A percentile compares a stretch with the other conserved stretches of the same genome.
Conservation (phyloP, 257 asterid species). For the Solanum etuberosum region DNA sequence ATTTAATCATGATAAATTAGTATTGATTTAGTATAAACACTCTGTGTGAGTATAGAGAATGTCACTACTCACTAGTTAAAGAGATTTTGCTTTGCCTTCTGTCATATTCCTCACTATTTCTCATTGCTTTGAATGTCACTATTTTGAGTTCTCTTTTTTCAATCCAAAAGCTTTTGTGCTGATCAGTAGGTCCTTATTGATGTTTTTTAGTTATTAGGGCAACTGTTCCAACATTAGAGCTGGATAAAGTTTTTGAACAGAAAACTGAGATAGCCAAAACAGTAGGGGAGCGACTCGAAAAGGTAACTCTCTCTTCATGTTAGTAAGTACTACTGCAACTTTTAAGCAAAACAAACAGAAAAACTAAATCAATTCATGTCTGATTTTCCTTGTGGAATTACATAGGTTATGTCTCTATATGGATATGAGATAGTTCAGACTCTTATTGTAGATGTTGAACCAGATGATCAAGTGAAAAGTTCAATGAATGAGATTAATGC, state of each 20-base stretch:
- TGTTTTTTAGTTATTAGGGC: slow-evolving; percentile 10
- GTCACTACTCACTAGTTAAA: too few relatives aligned
- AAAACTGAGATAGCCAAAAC: slow-evolving; percentile 14
- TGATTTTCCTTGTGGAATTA: background rate
- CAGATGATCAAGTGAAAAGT: slow-evolving; percentile 1
- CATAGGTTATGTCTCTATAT: slow-evolving; percentile 18
- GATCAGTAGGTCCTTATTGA: background rate
- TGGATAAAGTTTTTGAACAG: slow-evolving; percentile 12
- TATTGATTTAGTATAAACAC: too few relatives aligned
- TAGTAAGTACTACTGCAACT: background rate
- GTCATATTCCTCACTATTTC: too few relatives aligned
- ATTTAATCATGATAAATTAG: background rate
- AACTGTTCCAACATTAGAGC: slow-evolving; percentile 11
- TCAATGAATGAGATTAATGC: slow-evolving; percentile 27
- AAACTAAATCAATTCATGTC: background rate
- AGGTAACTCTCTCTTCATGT: background rate
- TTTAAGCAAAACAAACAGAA: background rate
- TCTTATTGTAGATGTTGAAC: slow-evolving; percentile 12
- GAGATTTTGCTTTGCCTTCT: background rate
- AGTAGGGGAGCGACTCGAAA: slow-evolving; percentile 6
- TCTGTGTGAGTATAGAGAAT: background rate
- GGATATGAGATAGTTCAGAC: slow-evolving; percentile 25
- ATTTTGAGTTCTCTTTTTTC: background rate
- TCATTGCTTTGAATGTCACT: background rate
- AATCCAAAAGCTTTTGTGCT: background rate